These are phyloP conservation scores for Solanum rostratum DNA, from an alignment of 257 asterid species.

Conservation along the genomic window DNA sequence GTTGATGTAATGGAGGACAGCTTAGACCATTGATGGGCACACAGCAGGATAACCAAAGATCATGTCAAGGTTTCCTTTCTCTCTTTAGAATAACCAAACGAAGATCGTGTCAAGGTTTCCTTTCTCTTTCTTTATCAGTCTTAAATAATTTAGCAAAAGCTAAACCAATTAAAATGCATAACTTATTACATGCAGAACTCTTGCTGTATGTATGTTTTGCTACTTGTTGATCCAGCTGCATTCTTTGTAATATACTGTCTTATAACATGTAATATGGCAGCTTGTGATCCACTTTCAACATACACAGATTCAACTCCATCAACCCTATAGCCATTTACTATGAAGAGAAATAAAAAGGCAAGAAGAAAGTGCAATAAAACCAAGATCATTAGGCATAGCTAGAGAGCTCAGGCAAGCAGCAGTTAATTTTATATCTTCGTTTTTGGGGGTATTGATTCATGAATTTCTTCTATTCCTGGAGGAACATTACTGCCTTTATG, in stretches of 20 bases:
- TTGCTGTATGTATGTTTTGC: not conserved
- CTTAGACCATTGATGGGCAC: not conserved
- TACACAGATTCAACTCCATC: not conserved
- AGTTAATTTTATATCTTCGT: not conserved
- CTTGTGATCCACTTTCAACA: not conserved
- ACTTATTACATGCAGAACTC: not conserved
- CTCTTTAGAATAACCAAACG: not conserved
- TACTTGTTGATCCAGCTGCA: not conserved
- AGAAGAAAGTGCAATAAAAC: not conserved
- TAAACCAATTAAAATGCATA: not conserved
- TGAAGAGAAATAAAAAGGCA: not conserved
- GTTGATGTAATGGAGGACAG: not conserved
- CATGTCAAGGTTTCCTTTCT: not conserved
- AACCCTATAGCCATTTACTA: not conserved
- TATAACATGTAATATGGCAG: not conserved
- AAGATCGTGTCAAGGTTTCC: not conserved
- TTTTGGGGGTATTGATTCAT: not conserved
- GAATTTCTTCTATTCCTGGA: not conserved
- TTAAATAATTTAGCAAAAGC: not conserved
- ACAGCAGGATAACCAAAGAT: not conserved
- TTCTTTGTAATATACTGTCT: not conserved
- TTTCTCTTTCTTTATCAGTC: not conserved
- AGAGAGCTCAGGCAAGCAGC: not conserved
- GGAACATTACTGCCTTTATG: not conserved
- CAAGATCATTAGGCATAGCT: not conserved